Conservation (phyloP, 2,329 filamentous ascomycete species). For the Akanthomyces uredinophilus region DNA sequence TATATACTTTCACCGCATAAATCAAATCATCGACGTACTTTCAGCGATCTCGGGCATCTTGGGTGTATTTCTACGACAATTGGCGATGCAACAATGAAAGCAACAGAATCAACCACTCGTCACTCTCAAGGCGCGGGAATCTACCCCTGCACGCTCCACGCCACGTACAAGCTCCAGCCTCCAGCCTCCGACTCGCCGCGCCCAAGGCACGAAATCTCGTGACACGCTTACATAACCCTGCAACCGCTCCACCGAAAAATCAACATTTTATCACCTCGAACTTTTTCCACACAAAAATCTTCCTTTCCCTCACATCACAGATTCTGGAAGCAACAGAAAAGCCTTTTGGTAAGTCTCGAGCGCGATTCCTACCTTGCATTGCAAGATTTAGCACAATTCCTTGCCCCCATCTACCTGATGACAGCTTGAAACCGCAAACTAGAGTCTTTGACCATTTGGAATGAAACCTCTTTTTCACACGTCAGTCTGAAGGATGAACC, state of each 20-base stretch:
- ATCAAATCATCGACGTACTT: conserved; percentile 31
- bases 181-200: background rate
- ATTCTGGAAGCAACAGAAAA: conserved; percentile 14
- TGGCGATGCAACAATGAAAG: background rate
- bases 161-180: background rate
- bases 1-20: background rate
- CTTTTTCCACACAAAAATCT: conserved; percentile 24
- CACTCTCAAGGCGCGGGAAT: background rate
- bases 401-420: conserved; percentile 55
- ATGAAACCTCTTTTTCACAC: conserved; percentile 84
- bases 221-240: conserved; percentile 23
- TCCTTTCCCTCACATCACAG: conserved; percentile 17
- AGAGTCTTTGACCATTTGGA: conserved; percentile 91
- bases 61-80: background rate
- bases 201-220: conserved; percentile 30
- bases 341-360: conserved; percentile 24
- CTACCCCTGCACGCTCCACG: conserved; percentile 2
- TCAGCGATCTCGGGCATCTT: conserved; percentile 61
- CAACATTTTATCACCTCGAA: conserved; percentile 20
- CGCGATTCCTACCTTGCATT: conserved; percentile 8
- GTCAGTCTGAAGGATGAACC: conserved; percentile 73
- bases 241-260: conserved; percentile 13
- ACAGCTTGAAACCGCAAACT: conserved; percentile 84
- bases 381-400: conserved; percentile 11
- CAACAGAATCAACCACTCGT: background rate